Conservation (phyloP, 306 rosid genomes). For the Prunus mira region DNA sequence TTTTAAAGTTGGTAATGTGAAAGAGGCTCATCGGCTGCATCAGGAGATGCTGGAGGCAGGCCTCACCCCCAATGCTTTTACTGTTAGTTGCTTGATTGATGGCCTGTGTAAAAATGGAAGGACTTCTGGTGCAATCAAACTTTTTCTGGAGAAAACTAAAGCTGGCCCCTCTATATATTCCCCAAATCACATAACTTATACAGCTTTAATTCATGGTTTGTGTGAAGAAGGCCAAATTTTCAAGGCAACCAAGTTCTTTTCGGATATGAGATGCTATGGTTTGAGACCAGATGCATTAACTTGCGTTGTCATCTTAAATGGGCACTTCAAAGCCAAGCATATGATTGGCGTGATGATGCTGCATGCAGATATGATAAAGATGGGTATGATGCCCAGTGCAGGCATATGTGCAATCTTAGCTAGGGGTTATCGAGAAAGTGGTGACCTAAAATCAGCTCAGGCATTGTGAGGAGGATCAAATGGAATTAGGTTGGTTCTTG, state of each 20-base stretch:
- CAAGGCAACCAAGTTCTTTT: conserved; percentile 59
- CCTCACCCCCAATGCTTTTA: conserved; percentile 46
- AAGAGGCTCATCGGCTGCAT: conserved; percentile 49
- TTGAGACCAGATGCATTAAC: conserved; percentile 47
- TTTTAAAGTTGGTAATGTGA: conserved; percentile 48
- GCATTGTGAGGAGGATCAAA: conserved; percentile 31
- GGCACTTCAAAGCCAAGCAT: conserved; percentile 46
- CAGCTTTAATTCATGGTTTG: conserved; percentile 61
- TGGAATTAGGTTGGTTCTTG: conserved; percentile 16
- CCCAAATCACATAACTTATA: conserved; percentile 49
- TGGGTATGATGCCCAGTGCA: conserved; percentile 46
- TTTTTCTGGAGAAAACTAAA: conserved; percentile 48
- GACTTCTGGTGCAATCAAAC: conserved; percentile 42
- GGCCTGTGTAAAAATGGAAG: conserved; percentile 70
- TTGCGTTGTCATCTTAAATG: conserved; percentile 50
- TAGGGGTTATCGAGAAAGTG: conserved; percentile 47
- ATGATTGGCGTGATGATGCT: conserved; percentile 56
- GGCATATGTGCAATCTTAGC: conserved; percentile 28
- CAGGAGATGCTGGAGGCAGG: conserved; percentile 59
- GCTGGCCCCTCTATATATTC: conserved; percentile 24
- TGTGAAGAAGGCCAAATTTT: conserved; percentile 52
- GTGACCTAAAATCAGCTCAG: conserved; percentile 33
- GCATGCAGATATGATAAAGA: conserved; percentile 69
- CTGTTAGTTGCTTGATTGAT: conserved; percentile 55
- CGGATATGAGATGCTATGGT: conserved; percentile 58